Base-by-base conservation (phyloP, 345 rosid genomes). In the Arabidopsis suecica region DNA sequence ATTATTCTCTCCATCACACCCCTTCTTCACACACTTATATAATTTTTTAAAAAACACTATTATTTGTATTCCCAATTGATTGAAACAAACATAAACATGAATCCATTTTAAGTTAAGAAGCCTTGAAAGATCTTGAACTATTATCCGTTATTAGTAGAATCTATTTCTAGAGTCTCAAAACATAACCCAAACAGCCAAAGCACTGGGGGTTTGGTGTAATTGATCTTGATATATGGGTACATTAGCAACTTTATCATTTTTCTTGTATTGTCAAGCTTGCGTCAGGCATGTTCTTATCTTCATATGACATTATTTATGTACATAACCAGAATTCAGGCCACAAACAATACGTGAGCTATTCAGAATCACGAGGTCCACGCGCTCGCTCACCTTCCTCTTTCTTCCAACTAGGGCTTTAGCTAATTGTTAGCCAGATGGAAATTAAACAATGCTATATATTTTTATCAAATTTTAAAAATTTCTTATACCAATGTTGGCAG, bases 1-100 rank as follows among this genome's bases (percentile, higher is more conserved):
- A 63, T 14, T 53, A 53, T 63, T 73, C 36, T 33, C 40, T 72
- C 76, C 76, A 61, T 38, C 25, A 23, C 25, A 23, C 75, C 51
- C 50, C 47, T 47, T 13, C 47, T 70, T 58, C 49, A 30, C 40
- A 61, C 41, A 61, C 13, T 71, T 36, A n/a, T 4, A 23, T 71
- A 8, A 33, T 18, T 13, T n/a, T 4, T 33, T 5, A 5, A 14
- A 42, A 59, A 14, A 23, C 25, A 12, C 3, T 33, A 30, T 7
- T 51, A 9, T 30, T 25, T 41, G 12, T 55, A 69, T 25, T 20
- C 47, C 47, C 16, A 45, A 45, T 33, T 30, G 45, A 28, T 28
- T 28, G 32, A 28, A 28, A 3, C 32, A 28, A 28, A 28, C 3
- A 28, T 4, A 28, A 28, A 28, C 56, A 22, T 22, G 33, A 51